Conservation (phyloP, 495 filamentous ascomycete species). For the Bacidia gigantensis region DNA sequence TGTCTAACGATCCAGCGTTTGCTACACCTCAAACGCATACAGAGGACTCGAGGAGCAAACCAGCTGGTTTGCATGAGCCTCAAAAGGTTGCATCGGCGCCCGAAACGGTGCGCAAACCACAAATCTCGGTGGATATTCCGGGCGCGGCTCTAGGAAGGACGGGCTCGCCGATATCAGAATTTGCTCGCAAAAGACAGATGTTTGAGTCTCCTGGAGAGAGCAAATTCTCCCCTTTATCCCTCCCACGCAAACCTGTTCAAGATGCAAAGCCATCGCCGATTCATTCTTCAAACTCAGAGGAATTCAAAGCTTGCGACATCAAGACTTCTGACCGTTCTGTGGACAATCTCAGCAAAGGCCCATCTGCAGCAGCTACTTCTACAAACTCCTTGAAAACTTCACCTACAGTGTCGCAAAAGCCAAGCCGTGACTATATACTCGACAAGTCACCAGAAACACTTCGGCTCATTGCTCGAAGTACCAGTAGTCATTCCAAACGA, state of each 20-base stretch:
- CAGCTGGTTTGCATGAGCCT: too few species aligned
- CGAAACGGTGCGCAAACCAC: neutral
- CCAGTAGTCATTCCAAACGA: neutral
- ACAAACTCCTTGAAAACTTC: neutral
- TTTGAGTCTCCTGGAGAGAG: neutral
- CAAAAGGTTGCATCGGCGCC: neutral
- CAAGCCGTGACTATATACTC: neutral
- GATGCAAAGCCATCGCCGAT: neutral
- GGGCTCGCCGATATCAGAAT: neutral
- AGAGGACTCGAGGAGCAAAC: too few species aligned
- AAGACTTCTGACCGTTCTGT: neutral
- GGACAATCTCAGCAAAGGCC: neutral
- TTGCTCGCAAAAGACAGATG: slow-evolving; percentile 6
- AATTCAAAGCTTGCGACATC: neutral
- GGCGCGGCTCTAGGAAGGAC: neutral
- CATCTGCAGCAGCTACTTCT: neutral
- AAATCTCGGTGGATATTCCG: neutral
- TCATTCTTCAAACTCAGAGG: neutral
- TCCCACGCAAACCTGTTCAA: neutral
- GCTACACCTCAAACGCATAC: too few species aligned
- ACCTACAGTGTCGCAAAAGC: neutral
- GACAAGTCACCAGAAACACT: neutral
- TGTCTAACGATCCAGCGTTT: too few species aligned
- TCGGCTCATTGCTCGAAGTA: neutral
- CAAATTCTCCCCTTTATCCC: neutral